Evolutionary conservation across 2,329 filamentous ascomycete genomes (phyloP), one percentile per base, ranked within the genome.

Genomic region (Xylariales sp.): DNA sequence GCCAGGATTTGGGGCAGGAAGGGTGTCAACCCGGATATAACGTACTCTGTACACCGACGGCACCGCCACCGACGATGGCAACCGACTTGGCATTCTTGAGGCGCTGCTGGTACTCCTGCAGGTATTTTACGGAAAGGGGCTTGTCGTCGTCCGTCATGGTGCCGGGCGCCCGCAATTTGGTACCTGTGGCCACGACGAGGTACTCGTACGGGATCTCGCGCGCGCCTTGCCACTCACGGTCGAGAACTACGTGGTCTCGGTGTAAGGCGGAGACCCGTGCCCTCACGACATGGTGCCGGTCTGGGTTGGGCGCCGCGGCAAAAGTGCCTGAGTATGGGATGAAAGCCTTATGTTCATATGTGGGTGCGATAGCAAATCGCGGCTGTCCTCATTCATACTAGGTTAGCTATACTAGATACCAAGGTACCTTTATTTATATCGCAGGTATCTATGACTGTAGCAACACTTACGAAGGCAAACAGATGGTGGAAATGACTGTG

Each of bases 401-500:
- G 0, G n/a, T 48, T 46, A 36, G 54, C 45, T 16, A 58, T 12
- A 5, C 16, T 43, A 30, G n/a, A 10, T 54, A 6, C 1, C 18
- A n/a, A 46, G 5, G 10, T 18, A 16, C 10, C 23, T 23, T 23
- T 23, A 23, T 28, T 7, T 23, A 18, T 10, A 43, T n/a, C 9
- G 18, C 10, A 3, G 9, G 23, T 18, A 34, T 7, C 12, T 4
- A 1, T 28, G 41, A 4, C 12, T 54, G n/a, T 28, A n/a, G 18
- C 36, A 8, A 14, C 4, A 67, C 76, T 69, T 73, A 78, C 77
- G 65, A 86, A 84, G 7, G 79, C 79, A 70, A 83, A 86, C 0
- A 83, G 76, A 64, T 83, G 83, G 64, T 86, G 81, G 67, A 85
- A 83, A 69, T 86, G 84, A 8, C 80, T 82, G 67, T 85, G 83